phyloP scores from a whole-genome alignment of 1,284 basidiomycete species.

The Cystobasidiaceae sp. region DNA sequence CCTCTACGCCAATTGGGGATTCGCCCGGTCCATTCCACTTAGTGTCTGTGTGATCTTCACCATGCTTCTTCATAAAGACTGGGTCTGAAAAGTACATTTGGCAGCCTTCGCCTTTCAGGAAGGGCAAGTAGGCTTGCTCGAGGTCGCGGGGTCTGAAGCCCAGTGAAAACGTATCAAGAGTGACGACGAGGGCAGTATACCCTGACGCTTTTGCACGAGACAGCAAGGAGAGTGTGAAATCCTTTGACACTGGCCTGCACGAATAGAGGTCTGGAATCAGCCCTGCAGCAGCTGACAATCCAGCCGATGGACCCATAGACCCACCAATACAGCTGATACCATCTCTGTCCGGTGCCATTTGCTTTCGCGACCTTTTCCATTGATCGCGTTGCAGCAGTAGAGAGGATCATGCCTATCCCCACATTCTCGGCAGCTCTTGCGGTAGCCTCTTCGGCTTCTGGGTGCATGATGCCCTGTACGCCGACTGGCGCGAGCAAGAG shows the following conservation, averaged over 20 bases:
- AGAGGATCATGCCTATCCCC: background rate
- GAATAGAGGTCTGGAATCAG: background rate
- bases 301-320: conserved; percentile 34
- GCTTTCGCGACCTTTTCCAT: conserved; percentile 67
- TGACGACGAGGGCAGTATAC: conserved; percentile 52
- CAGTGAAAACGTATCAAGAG: conserved; percentile 59
- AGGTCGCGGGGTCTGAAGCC: conserved; percentile 49
- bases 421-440: conserved; percentile 6
- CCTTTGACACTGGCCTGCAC: conserved; percentile 48
- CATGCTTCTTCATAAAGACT: conserved; percentile 53
- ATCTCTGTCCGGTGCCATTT: conserved; percentile 60
- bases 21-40: conserved; percentile 44
- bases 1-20: background rate
- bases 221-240: conserved; percentile 54
- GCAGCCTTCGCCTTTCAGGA: conserved; percentile 47
- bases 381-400: background rate
- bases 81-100: conserved; percentile 60
- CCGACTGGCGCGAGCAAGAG: conserved; percentile 2
- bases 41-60: conserved; percentile 49
- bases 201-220: conserved; percentile 53
- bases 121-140: conserved; percentile 27
- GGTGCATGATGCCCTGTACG: conserved; percentile 15
- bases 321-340: conserved; percentile 72
- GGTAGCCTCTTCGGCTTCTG: conserved; percentile 3
- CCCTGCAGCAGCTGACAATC: too few species aligned